Conservation (phyloP, 108 stramenopile species). For the Skeletonema tropicum region DNA sequence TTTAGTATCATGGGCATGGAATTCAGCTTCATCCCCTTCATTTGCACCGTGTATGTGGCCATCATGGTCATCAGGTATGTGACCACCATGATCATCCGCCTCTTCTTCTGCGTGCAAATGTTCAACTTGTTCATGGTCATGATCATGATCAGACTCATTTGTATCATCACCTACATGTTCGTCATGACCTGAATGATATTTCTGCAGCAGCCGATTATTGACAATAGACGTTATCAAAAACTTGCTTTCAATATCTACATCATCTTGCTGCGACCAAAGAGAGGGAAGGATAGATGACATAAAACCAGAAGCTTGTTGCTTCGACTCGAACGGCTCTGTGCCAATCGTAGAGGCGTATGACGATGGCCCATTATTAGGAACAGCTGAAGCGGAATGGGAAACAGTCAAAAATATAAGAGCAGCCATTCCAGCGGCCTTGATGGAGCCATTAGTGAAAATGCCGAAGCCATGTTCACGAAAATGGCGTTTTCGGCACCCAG, state of each 20-base stretch:
- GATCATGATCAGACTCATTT: neutral
- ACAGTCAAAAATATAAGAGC: neutral
- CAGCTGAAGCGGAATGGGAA: neutral
- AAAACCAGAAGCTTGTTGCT: neutral
- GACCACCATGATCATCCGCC: neutral
- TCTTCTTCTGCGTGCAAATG: neutral
- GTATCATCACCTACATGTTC: neutral
- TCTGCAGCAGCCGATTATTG: neutral
- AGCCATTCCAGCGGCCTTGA: neutral
- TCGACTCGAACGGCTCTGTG: neutral
- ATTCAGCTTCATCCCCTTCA: neutral
- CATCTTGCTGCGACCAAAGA: neutral
- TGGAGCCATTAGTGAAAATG: neutral
- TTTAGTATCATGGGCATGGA: neutral
- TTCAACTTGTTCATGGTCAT: neutral
- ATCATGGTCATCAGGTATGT: neutral
- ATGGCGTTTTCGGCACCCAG: neutral
- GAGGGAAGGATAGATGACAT: neutral
- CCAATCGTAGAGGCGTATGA: neutral
- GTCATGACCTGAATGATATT: neutral
- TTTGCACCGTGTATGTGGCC: neutral
- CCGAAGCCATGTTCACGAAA: neutral
- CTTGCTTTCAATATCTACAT: neutral
- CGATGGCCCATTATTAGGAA: neutral
- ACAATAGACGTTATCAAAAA: neutral